Conservation (phyloP, 106 monocot species). For the Gastrodia elata region DNA sequence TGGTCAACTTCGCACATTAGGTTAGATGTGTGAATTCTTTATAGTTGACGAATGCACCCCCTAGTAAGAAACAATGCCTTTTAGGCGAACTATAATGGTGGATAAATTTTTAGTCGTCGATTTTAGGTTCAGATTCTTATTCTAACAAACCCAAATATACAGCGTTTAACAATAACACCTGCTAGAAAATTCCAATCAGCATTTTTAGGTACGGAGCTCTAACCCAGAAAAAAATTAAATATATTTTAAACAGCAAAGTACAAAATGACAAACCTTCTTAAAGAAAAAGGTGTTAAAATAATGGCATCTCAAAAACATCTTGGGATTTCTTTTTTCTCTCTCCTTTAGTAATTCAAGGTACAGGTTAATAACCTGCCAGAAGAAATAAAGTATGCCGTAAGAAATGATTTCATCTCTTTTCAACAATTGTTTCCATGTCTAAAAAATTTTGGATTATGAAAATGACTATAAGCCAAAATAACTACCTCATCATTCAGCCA, state of each 20-base stretch:
- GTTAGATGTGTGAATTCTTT: no score
- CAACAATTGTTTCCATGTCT: not conserved
- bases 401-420: not conserved
- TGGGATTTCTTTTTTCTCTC: conserved; percentile 70
- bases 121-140: no score
- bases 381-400: not conserved
- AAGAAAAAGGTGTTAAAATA: conserved; percentile 91
- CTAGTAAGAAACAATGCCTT: no score
- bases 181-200: no score
- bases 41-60: no score
- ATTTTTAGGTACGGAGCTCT: not conserved
- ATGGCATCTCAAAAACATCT: conserved; percentile 71
- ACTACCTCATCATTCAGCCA: conserved; percentile 98
- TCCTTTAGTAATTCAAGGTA: conserved; percentile 82
- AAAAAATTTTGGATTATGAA: not conserved
- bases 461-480: conserved; percentile 6
- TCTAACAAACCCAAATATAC: no score
- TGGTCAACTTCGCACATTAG: no score
- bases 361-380: conserved; percentile 75
- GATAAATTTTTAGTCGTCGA: no score
- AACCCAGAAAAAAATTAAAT: not conserved
- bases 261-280: conserved; percentile 48
- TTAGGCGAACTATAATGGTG: no score
- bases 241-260: not conserved
- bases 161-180: no score